Evolutionary conservation across 2,329 filamentous ascomycete genomes (phyloP).

Genomic region (Hawksworthiomyces lignivorus): DNA sequence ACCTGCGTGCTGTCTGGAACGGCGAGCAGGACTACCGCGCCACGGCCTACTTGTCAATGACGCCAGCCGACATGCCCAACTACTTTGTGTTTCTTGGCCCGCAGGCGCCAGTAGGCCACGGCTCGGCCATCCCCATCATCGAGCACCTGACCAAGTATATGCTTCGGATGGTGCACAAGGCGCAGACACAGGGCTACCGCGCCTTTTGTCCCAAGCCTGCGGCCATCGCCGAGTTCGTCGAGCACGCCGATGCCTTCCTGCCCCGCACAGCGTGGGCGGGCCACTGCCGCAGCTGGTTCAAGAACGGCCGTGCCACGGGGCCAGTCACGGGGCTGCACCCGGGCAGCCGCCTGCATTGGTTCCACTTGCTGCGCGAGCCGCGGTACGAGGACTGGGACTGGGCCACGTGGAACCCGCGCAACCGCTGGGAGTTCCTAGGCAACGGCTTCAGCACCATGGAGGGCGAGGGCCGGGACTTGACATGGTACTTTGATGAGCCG

Average conservation of each 20-base stretch:
- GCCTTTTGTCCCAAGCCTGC: constrained; percentile 9
- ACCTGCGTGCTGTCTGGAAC: constrained; percentile 16
- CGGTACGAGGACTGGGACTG: constrained; percentile 15
- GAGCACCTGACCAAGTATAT: constrained; percentile 12
- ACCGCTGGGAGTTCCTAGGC: constrained; percentile 34
- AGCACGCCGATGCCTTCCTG: constrained; percentile 24
- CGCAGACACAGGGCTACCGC: constrained; percentile 2
- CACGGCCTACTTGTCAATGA: constrained; percentile 13
- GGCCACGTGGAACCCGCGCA: constrained; percentile 38
- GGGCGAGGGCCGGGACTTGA: constrained; percentile 32
- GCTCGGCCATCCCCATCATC: constrained; percentile 4
- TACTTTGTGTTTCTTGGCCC: constrained; percentile 13
- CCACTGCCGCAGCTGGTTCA: constrained; percentile 23
- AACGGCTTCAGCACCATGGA: constrained; percentile 37
- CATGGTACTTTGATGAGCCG: constrained; percentile 37
- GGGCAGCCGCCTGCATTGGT: constrained; percentile 16
- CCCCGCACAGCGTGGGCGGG: constrained; percentile 23
- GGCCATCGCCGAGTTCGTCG: constrained; percentile 18
- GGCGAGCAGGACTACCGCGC: neutral
- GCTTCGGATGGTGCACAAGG: constrained; percentile 1
- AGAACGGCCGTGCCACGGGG: constrained; percentile 14
- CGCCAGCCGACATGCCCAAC: constrained; percentile 12
- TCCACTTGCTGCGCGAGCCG: constrained; percentile 11
- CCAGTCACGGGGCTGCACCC: constrained; percentile 14
- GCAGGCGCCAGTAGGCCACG: constrained; percentile 6